Evolutionary conservation across 345 rosid genomes (phyloP).

Genomic region (Jatropha curcas): DNA sequence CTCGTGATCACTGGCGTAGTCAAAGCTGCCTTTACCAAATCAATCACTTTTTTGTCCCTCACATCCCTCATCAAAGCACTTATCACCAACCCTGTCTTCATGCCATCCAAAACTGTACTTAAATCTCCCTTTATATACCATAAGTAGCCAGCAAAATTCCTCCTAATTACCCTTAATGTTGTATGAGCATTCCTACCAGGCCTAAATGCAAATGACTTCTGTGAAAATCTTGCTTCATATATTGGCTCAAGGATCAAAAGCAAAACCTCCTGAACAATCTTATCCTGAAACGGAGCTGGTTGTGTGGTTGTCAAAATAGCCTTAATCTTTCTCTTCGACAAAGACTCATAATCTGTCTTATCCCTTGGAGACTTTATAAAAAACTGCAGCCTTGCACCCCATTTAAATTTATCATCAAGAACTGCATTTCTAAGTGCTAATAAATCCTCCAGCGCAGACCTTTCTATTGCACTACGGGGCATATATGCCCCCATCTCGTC

Average conservation of each 20-base stretch:
- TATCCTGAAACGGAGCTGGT: constrained; percentile 86
- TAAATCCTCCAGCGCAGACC: constrained; percentile 78
- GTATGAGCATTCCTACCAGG: constrained; percentile 92
- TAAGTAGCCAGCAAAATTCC: constrained; percentile 84
- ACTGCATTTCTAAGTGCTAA: constrained; percentile 82
- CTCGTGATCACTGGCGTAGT: constrained; percentile 78
- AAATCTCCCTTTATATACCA: constrained; percentile 95
- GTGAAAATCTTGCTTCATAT: constrained; percentile 83
- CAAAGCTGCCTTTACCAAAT: constrained; percentile 74
- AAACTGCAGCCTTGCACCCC: constrained; percentile 94
- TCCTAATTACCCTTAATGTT: constrained; percentile 80
- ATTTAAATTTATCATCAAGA: constrained; percentile 89
- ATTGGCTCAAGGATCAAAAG: constrained; percentile 83
- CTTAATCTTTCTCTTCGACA: constrained; percentile 94
- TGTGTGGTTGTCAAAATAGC: constrained; percentile 85
- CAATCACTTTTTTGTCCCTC: constrained; percentile 92
- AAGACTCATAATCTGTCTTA: constrained; percentile 76
- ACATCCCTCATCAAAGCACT: constrained; percentile 90
- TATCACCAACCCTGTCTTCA: constrained; percentile 82
- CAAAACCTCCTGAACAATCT: constrained; percentile 91
- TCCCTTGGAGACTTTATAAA: constrained; percentile 85
- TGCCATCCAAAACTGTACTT: constrained; percentile 86
- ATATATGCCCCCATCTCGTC: constrained; percentile 87
- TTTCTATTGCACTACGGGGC: constrained; percentile 78
- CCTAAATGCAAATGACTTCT: constrained; percentile 84